These are phyloP conservation scores for Aspergillus chevalieri DNA, from an alignment of 2,329 filamentous ascomycete genomes.

Conservation along the genomic window DNA sequence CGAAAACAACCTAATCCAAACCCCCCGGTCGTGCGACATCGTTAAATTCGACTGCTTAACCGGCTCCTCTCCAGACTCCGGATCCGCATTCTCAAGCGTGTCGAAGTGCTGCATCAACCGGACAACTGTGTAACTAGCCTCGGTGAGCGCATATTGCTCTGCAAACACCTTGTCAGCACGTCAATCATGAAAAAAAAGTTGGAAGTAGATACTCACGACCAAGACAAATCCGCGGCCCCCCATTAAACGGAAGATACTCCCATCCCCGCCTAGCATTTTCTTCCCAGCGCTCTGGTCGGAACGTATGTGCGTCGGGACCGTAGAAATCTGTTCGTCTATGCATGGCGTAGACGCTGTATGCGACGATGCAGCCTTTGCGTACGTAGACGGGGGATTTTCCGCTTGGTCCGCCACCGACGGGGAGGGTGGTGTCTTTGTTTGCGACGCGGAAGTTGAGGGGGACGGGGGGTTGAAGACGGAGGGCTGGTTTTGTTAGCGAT, in stretches of 20 bases:
- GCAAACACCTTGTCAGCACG: neutral
- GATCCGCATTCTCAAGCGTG: slow-evolving; percentile 30
- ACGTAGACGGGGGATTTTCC: slow-evolving; percentile 55
- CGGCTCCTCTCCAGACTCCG: slow-evolving; percentile 20
- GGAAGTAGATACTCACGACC: slow-evolving; percentile 25
- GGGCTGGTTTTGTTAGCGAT: slow-evolving; percentile 14
- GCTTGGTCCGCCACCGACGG: slow-evolving; percentile 56
- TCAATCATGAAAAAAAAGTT: neutral
- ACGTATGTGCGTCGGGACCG: slow-evolving; percentile 40
- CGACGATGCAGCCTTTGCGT: slow-evolving; percentile 58
- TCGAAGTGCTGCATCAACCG: slow-evolving; percentile 34
- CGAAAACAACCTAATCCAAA: slow-evolving; percentile 21
- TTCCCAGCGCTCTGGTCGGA: slow-evolving; percentile 48
- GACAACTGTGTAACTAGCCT: slow-evolving; percentile 36
- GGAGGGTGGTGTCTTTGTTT: slow-evolving; percentile 37
- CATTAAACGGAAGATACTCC: slow-evolving; percentile 36
- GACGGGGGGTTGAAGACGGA: slow-evolving; percentile 42
- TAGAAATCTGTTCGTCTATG: slow-evolving; percentile 56
- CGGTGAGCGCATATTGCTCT: slow-evolving; percentile 40
- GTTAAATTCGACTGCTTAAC: slow-evolving; percentile 25
- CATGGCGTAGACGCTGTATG: slow-evolving; percentile 66
- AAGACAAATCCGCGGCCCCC: slow-evolving; percentile 35
- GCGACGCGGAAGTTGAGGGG: slow-evolving; percentile 42
- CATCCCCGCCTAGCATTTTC: slow-evolving; percentile 28
- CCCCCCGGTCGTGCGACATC: slow-evolving; percentile 27